These are phyloP conservation scores for Exobasidium cylindrosporum DNA, from an alignment of 1,284 basidiomycete species.

Conservation along the genomic window DNA sequence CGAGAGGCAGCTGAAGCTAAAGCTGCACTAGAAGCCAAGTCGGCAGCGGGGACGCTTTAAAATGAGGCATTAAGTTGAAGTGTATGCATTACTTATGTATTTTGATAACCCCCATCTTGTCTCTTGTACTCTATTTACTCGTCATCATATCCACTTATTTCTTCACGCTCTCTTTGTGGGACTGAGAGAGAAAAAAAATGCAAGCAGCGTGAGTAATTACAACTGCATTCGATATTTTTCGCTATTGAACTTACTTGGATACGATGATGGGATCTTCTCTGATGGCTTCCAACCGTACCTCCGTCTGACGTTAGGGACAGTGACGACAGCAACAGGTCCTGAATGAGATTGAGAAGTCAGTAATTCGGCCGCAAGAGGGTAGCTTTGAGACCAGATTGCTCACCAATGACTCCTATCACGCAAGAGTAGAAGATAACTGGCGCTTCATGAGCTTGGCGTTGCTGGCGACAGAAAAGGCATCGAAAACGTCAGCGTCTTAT, in stretches of 20 bases:
- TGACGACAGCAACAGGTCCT: conserved; percentile 73
- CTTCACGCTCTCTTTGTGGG: conserved; percentile 39
- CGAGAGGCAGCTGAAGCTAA: conserved; percentile 20
- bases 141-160: conserved; percentile 45
- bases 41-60: too few relatives aligned
- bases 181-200: conserved; percentile 21
- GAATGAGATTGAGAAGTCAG: conserved; percentile 27
- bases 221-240: not conserved
- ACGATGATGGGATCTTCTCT: conserved; percentile 75
- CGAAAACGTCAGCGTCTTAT: not conserved
- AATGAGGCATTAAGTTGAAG: too few relatives aligned
- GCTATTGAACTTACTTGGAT: conserved; percentile 68
- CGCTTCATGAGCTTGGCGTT: conserved; percentile 83
- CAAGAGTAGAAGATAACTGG: conserved; percentile 88
- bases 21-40: not conserved
- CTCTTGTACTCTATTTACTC: conserved; percentile 7
- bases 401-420: conserved; percentile 64
- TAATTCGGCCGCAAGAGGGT: not conserved
- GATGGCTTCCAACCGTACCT: conserved; percentile 69
- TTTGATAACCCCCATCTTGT: not conserved
- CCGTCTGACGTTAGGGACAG: conserved; percentile 75
- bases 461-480: conserved; percentile 54
- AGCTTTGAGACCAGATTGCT: conserved; percentile 16
- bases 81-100: not conserved
- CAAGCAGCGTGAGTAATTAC: not conserved